phyloP scores from a whole-genome alignment of 129 eudicot genomes.

The Cynara cardunculus region DNA sequence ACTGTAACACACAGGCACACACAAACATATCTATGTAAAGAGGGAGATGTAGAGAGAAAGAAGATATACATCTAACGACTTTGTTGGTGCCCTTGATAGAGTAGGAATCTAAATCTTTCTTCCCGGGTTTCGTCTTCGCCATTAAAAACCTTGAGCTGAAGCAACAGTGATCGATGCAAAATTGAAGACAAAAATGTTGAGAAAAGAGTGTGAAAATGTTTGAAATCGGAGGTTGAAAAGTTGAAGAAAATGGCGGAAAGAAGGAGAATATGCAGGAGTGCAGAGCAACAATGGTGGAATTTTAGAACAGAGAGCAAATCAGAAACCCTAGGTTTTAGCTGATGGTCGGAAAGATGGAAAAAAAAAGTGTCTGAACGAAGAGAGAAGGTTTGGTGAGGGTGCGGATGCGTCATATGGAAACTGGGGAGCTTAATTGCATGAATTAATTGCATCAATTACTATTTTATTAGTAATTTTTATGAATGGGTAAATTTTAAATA shows the following conservation, averaged over 20 bases:
- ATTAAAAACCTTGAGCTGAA: conserved; percentile 18
- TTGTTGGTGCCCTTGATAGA: conserved; percentile 84
- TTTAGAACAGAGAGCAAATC: neutral
- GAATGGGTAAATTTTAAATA: neutral
- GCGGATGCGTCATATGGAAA: conserved; percentile 1
- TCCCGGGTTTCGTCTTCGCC: conserved; percentile 89
- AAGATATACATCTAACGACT: conserved; percentile 53
- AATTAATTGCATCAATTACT: neutral
- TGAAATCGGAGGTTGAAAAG: neutral
- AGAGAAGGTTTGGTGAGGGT: neutral
- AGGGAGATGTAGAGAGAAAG: neutral
- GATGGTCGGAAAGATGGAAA: neutral
- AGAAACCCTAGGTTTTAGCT: conserved; percentile 29
- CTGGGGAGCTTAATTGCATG: neutral
- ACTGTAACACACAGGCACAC: neutral
- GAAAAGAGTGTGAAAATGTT: neutral
- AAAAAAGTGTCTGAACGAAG: conserved; percentile 9
- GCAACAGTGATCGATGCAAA: neutral
- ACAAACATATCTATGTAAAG: neutral
- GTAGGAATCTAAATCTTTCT: conserved; percentile 78
- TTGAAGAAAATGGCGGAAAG: conserved; percentile 8
- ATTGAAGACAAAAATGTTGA: neutral
- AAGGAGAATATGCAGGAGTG: neutral
- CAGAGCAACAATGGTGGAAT: neutral
- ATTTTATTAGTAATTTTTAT: neutral